These are phyloP conservation scores for Botryotinia calthae DNA, from an alignment of 2,329 filamentous ascomycete species.

Conservation along the genomic window DNA sequence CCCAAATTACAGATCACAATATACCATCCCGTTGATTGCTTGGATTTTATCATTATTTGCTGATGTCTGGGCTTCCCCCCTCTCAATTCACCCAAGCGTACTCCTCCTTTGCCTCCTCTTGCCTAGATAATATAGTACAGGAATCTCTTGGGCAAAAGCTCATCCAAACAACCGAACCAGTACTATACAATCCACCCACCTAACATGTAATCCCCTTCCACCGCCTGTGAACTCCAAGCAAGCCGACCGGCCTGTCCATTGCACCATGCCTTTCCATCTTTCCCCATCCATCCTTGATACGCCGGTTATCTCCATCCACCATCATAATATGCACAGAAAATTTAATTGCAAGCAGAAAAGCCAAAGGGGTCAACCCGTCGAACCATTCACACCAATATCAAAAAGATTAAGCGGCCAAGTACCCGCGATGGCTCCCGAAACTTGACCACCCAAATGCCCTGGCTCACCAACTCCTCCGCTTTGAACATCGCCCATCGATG, in stretches of 20 bases:
- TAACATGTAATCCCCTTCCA: not conserved
- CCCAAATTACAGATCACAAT: not conserved
- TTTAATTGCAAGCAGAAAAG: not conserved
- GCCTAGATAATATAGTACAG: not conserved
- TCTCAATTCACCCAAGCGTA: not conserved
- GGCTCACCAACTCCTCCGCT: constrained; percentile 2
- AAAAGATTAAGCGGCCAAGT: constrained; percentile 35
- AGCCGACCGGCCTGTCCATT: not conserved
- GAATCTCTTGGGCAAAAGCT: not conserved
- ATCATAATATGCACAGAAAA: not conserved
- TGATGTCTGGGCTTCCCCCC: not conserved
- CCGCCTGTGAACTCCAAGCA: not conserved
- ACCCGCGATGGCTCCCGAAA: constrained; percentile 1
- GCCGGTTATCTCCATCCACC: not conserved
- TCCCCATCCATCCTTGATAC: not conserved
- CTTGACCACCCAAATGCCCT: constrained; percentile 16
- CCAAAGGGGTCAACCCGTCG: not conserved
- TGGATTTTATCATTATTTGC: not conserved
- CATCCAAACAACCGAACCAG: not conserved
- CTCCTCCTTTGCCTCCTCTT: not conserved
- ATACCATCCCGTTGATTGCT: not conserved
- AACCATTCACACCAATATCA: constrained; percentile 22
- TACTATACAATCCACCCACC: not conserved
- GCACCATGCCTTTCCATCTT: not conserved
- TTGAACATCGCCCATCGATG: constrained; percentile 9